Percentiles rank a stretch among this genome's conserved stretches.
These are phyloP conservation scores for Camelina sativa DNA, from an alignment of 345 rosid species.

Conservation along the genomic window DNA sequence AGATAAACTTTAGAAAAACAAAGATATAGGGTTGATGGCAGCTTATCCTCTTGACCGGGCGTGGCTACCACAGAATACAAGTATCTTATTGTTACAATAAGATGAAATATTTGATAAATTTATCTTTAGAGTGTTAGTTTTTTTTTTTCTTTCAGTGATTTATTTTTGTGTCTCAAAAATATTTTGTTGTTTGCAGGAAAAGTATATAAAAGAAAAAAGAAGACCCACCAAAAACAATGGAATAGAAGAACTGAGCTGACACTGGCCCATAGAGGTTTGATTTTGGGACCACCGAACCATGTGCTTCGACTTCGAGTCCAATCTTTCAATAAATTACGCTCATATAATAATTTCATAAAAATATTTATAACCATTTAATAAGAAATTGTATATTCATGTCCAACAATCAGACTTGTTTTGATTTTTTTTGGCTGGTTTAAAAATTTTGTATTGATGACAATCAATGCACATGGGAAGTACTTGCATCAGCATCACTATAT, in stretches of 20 bases:
- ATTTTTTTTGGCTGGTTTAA: conserved; percentile 32
- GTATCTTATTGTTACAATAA: too few species aligned
- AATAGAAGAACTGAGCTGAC: conserved; percentile 37
- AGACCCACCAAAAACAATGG: conserved; percentile 22
- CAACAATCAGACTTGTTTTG: background rate
- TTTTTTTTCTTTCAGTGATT: too few species aligned
- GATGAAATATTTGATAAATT: too few species aligned
- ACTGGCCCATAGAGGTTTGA: conserved; percentile 37
- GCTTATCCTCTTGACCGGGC: background rate
- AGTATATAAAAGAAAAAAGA: background rate
- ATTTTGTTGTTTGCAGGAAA: background rate
- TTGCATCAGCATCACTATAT: conserved; percentile 32
- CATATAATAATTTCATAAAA: background rate
- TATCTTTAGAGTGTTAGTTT: too few species aligned
- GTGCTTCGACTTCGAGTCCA: conserved; percentile 25
- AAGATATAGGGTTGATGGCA: too few species aligned
- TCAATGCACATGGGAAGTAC: conserved; percentile 36
- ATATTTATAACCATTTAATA: background rate
- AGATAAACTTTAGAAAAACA: too few species aligned
- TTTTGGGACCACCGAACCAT: conserved; percentile 43
- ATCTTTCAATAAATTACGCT: conserved; percentile 19
- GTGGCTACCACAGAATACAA: background rate
- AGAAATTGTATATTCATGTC: background rate
- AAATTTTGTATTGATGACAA: conserved; percentile 3
- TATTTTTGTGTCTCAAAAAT: too few species aligned